Evolutionary conservation across 495 filamentous ascomycete species (phyloP).

Genomic region (Terfezia claveryi): DNA sequence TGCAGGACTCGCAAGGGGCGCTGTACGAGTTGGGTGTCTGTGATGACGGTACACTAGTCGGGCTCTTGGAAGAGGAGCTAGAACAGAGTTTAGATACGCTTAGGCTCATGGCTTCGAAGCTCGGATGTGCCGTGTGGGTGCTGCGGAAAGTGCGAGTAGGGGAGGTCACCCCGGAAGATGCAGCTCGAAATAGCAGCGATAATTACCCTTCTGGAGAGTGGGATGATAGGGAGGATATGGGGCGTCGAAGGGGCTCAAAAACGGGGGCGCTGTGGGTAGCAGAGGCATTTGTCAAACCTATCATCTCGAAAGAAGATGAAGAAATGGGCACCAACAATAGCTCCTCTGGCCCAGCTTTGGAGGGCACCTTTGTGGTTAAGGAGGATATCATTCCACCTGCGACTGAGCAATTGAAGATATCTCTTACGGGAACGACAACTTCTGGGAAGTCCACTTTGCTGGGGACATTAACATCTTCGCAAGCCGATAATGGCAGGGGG

Average conservation of each 20-base stretch:
- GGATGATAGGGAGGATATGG: conserved; percentile 8
- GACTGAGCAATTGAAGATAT: conserved; percentile 65
- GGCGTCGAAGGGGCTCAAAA: conserved; percentile 15
- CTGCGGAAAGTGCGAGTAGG: conserved; percentile 69
- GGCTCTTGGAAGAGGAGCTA: conserved; percentile 74
- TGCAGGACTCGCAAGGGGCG: conserved; percentile 82
- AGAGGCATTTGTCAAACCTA: conserved; percentile 55
- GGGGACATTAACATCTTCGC: conserved; percentile 68
- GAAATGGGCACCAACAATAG: neutral
- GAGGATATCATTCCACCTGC: neutral
- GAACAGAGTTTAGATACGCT: conserved; percentile 71
- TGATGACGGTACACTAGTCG: conserved; percentile 81
- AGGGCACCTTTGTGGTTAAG: neutral
- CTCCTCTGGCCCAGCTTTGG: neutral
- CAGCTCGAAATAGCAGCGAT: conserved; percentile 1
- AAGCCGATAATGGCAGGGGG: conserved; percentile 77
- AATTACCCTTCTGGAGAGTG: neutral
- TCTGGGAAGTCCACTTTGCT: conserved; percentile 84
- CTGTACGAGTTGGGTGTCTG: conserved; percentile 92
- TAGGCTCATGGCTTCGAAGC: conserved; percentile 67
- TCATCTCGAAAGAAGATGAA: neutral
- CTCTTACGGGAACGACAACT: conserved; percentile 72
- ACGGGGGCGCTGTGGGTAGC: conserved; percentile 55
- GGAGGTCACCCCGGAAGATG: neutral
- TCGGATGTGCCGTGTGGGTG: conserved; percentile 75